Evolutionary conservation across 495 filamentous ascomycete genomes (phyloP).

Genomic region (Peziza echinospora): DNA sequence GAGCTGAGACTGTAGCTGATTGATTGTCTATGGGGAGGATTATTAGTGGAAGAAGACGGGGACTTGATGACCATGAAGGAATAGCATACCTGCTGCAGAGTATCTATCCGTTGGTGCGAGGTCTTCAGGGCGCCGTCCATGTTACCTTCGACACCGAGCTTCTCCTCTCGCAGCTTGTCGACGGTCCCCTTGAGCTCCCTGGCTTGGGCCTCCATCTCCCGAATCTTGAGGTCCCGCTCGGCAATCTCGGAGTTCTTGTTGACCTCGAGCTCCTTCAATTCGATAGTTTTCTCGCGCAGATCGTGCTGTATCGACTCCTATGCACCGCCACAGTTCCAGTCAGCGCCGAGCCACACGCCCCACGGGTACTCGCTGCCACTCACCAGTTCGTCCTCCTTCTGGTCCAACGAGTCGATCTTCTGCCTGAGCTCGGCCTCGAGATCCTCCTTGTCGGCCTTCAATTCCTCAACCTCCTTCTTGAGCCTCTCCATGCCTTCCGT

Average conservation of each 20-base stretch:
- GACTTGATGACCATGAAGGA: too few species aligned
- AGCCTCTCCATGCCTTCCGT: slow-evolving; percentile 43
- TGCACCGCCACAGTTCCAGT: too few species aligned
- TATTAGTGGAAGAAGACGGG: too few species aligned
- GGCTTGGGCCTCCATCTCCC: slow-evolving; percentile 10
- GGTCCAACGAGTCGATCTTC: slow-evolving; percentile 20
- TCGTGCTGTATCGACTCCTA: slow-evolving; percentile 30
- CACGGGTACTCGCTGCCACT: too few species aligned
- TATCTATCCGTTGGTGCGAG: slow-evolving; percentile 12
- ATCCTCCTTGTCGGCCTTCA: slow-evolving; percentile 37
- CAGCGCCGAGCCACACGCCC: too few species aligned
- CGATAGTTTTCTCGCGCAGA: slow-evolving; percentile 35
- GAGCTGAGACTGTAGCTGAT: not conserved
- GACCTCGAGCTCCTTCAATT: slow-evolving; percentile 32
- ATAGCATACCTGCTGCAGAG: slow-evolving; percentile 12
- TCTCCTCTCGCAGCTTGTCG: not conserved
- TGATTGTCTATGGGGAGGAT: too few species aligned
- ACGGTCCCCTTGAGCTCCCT: not conserved
- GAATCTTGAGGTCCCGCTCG: slow-evolving; percentile 13
- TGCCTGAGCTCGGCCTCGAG: slow-evolving; percentile 40
- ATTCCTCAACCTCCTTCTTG: slow-evolving; percentile 32
- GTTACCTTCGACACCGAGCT: not conserved
- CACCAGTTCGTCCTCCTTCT: slow-evolving; percentile 10
- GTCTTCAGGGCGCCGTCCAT: slow-evolving; percentile 8
- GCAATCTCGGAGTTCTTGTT: slow-evolving; percentile 29